Conservation (phyloP, 2,329 filamentous ascomycete species). For the Fusarium papillatum region DNA sequence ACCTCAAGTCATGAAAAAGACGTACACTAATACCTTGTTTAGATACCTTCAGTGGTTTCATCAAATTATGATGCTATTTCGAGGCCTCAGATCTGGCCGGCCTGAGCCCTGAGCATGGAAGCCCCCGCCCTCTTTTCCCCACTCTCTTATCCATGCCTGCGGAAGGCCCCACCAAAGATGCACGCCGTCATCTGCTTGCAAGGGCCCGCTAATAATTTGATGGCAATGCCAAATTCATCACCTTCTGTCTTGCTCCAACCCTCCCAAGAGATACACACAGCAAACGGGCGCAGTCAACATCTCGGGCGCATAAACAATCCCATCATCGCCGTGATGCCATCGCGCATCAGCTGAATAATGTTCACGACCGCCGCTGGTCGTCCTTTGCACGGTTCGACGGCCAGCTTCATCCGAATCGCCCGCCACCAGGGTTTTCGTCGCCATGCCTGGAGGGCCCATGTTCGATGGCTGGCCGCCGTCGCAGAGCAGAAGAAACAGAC, state of each 20-base stretch:
- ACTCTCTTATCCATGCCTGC: constrained; percentile 3
- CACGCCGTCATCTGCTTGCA: constrained; percentile 37
- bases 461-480: constrained; percentile 60
- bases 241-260: constrained; percentile 18
- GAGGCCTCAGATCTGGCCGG: not conserved
- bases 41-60: not conserved
- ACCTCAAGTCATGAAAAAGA: not conserved
- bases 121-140: not conserved
- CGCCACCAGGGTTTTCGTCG: constrained; percentile 60
- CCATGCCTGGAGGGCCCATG: constrained; percentile 50
- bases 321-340: constrained; percentile 42
- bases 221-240: constrained; percentile 36
- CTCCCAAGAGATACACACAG: constrained; percentile 3
- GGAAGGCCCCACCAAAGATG: constrained; percentile 23
- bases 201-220: constrained; percentile 32
- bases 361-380: constrained; percentile 50
- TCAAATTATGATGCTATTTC: not conserved
- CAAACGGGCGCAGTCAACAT: constrained; percentile 18
- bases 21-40: not conserved
- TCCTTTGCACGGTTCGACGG: constrained; percentile 56
- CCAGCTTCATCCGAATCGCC: constrained; percentile 65
- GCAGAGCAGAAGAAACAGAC: constrained; percentile 39
- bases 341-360: constrained; percentile 44
- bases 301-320: constrained; percentile 16
- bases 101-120: not conserved